Evolutionary conservation across 2,329 filamentous ascomycete species (phyloP).

Genomic region (Ophiostoma pallidulum): DNA sequence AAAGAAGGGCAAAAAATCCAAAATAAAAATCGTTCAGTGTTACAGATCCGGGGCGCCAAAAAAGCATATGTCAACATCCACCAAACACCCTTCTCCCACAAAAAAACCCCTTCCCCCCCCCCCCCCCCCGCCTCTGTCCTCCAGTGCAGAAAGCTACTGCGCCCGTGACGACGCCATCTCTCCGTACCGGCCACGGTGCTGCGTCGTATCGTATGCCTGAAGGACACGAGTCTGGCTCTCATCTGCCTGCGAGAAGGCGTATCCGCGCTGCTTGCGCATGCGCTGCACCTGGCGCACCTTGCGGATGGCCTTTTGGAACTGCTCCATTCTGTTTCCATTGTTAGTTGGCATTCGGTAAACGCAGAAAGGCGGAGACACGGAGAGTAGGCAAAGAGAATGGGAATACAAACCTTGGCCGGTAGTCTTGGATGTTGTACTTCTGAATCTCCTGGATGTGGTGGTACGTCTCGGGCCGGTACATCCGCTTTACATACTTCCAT

Average conservation of each 20-base stretch:
- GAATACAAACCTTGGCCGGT: constrained; percentile 60
- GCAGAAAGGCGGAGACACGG: too few relatives aligned
- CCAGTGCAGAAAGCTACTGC: too few relatives aligned
- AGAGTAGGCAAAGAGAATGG: not conserved
- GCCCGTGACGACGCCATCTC: constrained; percentile 60
- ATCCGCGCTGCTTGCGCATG: constrained; percentile 98
- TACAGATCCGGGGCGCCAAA: too few relatives aligned
- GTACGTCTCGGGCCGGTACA: constrained; percentile 93
- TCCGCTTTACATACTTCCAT: constrained; percentile 96
- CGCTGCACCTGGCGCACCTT: constrained; percentile 97
- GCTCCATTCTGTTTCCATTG: constrained; percentile 71
- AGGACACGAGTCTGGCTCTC: constrained; percentile 91
- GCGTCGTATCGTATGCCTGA: constrained; percentile 96
- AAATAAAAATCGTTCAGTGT: too few relatives aligned
- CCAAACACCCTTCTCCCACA: too few relatives aligned
- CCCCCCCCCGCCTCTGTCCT: not conserved
- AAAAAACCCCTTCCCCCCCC: too few relatives aligned
- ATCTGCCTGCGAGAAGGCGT: constrained; percentile 95
- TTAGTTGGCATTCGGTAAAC: too few relatives aligned
- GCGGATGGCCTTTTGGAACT: constrained; percentile 98
- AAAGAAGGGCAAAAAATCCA: too few relatives aligned
- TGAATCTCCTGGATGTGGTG: constrained; percentile 99
- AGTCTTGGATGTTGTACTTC: constrained; percentile 99
- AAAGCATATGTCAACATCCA: too few relatives aligned
- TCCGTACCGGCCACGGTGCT: constrained; percentile 81